A percentile compares a stretch with the other conserved stretches of the same genome.
Conservation (phyloP, 208 protist genomes). For the Acanthamoeba sp. region DNA sequence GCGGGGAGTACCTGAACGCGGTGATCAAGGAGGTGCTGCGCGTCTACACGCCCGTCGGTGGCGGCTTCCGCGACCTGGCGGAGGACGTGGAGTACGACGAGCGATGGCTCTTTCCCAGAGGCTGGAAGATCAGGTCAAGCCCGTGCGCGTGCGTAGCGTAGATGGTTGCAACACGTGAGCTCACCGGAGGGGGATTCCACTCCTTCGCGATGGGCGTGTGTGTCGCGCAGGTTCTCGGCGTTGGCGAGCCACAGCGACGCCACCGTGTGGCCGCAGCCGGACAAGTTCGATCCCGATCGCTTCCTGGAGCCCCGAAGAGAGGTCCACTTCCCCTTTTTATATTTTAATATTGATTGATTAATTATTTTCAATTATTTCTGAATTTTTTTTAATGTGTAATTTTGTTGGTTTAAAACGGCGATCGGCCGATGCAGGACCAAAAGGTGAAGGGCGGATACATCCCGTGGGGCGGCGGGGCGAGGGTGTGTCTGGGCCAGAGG, state of each 20-base stretch:
- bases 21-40: slow-evolving; percentile 37
- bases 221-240: background rate
- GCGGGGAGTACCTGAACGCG: slow-evolving; percentile 3
- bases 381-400: no score
- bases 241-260: slow-evolving; percentile 15
- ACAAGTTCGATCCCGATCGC: background rate
- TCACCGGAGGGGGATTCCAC: background rate
- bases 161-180: no score
- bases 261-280: background rate
- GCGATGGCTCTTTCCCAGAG: background rate
- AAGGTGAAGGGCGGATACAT: slow-evolving; percentile 23
- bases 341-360: no score
- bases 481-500: background rate
- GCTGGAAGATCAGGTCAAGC: background rate
- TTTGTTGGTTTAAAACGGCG: no score
- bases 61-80: background rate
- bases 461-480: background rate
- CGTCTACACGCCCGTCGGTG: background rate
- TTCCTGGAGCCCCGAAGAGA: background rate
- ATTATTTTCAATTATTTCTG: no score
- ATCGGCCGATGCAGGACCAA: slow-evolving; percentile 6
- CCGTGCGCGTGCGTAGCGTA: no score
- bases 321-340: background rate
- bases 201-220: background rate
- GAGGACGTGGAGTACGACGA: background rate